A percentile compares a stretch with the other conserved stretches of the same genome.
These are phyloP conservation scores for Nemophila menziesii DNA, from an alignment of 257 asterid genomes.

Conservation along the genomic window DNA sequence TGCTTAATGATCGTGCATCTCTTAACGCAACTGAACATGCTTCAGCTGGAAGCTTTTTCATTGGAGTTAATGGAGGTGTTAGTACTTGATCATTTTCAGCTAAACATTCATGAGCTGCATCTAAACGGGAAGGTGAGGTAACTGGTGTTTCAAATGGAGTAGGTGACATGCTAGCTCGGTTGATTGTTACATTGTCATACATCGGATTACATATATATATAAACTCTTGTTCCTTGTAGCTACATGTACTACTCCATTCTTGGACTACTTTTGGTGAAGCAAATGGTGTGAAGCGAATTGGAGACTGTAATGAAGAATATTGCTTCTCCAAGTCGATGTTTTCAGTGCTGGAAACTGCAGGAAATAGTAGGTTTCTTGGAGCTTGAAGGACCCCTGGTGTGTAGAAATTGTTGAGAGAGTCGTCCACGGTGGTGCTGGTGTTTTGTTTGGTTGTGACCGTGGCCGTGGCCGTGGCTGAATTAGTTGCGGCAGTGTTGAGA, in stretches of 20 bases:
- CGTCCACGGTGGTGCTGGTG: too few species aligned
- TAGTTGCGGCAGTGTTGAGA: not conserved
- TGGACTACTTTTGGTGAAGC: slow-evolving; percentile 15
- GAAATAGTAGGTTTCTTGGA: slow-evolving; percentile 44
- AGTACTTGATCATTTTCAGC: slow-evolving; percentile 4
- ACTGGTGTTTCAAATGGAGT: slow-evolving; percentile 51
- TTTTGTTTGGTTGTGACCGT: slow-evolving; percentile 2
- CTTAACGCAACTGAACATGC: slow-evolving; percentile 32
- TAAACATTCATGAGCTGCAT: slow-evolving; percentile 9
- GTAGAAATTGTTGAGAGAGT: slow-evolving; percentile 31
- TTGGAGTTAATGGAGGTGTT: slow-evolving; percentile 42
- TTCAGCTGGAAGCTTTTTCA: slow-evolving; percentile 42
- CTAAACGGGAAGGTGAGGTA: slow-evolving; percentile 41
- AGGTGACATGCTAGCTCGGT: slow-evolving; percentile 5
- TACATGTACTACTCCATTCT: slow-evolving; percentile 6
- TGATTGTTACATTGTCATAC: slow-evolving; percentile 20
- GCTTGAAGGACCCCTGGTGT: slow-evolving; percentile 43
- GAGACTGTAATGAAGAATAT: slow-evolving; percentile 10
- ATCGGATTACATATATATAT: slow-evolving; percentile 52
- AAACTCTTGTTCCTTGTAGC: slow-evolving; percentile 10
- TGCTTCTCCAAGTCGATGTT: slow-evolving; percentile 22
- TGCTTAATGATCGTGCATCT: slow-evolving; percentile 24
- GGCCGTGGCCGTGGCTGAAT: not conserved
- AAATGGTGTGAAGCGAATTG: slow-evolving; percentile 9
- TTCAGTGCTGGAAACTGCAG: slow-evolving; percentile 12